Evolutionary conservation across 352 stramenopile species (phyloP).

Genomic region (Globisporangium rhizosaccharum): DNA sequence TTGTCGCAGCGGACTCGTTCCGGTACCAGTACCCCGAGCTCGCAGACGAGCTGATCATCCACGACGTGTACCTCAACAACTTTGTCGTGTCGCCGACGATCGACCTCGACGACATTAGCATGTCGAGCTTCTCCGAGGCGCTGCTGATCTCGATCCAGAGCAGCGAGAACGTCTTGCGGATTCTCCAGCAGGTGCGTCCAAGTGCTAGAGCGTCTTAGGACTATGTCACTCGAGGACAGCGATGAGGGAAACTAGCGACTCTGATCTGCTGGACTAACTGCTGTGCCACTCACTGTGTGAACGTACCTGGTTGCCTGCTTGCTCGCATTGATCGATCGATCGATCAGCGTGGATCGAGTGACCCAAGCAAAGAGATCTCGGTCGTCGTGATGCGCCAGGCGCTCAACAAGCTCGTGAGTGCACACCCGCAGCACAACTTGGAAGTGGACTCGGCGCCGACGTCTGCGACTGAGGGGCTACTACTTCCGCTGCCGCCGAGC

Average conservation of each 20-base stretch:
- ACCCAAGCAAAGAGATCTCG: conserved; percentile 47
- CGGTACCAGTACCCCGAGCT: conserved; percentile 81
- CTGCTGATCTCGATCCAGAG: conserved; percentile 81
- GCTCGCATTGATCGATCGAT: neutral
- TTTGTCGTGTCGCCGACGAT: conserved; percentile 55
- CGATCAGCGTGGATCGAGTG: conserved; percentile 42
- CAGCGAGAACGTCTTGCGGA: conserved; percentile 75
- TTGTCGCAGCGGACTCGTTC: conserved; percentile 83
- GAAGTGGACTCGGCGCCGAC: conserved; percentile 34
- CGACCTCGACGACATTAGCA: conserved; percentile 66
- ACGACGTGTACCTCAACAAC: conserved; percentile 81
- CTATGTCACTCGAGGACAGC: no score
- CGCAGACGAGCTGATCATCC: conserved; percentile 62
- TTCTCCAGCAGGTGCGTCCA: conserved; percentile 45
- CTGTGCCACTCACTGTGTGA: neutral
- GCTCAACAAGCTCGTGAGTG: conserved; percentile 70
- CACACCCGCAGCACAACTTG: conserved; percentile 73
- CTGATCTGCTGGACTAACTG: no score
- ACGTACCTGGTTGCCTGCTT: neutral
- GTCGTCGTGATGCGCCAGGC: conserved; percentile 68
- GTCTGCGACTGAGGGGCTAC: conserved; percentile 9
- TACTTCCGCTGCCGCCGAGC: conserved; percentile 15
- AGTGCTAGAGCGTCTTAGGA: neutral
- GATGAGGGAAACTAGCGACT: no score
- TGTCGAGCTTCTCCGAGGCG: conserved; percentile 70